Evolutionary conservation across 192 early-diverging fungal genomes (phyloP).

Genomic region (Gigaspora rosea): DNA sequence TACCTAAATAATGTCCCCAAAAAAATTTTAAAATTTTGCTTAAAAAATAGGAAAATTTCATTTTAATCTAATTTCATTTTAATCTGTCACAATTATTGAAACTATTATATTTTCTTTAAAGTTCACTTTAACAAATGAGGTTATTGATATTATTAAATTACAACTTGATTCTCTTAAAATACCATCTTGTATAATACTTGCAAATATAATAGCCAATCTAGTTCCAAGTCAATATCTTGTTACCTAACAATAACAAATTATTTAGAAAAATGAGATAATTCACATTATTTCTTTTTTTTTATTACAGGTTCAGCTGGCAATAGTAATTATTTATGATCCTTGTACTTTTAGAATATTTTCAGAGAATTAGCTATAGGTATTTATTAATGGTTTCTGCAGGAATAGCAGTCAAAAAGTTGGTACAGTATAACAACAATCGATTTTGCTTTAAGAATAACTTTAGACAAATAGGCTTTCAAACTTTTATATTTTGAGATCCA

Average conservation of each 20-base stretch:
- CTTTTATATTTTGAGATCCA: not conserved
- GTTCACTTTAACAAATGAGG: not conserved
- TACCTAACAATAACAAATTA: too few species aligned
- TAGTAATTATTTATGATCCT: too few species aligned
- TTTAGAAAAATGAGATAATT: too few species aligned
- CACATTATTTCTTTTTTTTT: too few species aligned
- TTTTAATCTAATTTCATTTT: too few species aligned
- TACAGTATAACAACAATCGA: slow-evolving; percentile 16
- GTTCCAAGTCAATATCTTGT: not conserved
- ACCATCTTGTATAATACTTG: not conserved
- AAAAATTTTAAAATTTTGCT: too few species aligned
- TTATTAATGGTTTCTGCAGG: slow-evolving; percentile 24
- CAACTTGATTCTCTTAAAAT: too few species aligned
- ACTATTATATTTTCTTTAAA: not conserved
- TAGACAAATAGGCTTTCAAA: not conserved
- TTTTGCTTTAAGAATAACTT: not conserved
- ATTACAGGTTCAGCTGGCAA: too few species aligned
- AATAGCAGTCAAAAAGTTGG: slow-evolving; percentile 25
- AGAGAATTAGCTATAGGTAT: not conserved
- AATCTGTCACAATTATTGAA: slow-evolving; percentile 3
- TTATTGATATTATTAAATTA: not conserved
- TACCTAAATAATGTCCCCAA: too few species aligned
- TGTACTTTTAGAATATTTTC: not conserved
- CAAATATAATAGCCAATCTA: not conserved
- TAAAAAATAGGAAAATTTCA: too few species aligned